These are phyloP conservation scores for Fistulifera solaris DNA, from an alignment of 108 stramenopile genomes.

Conservation along the genomic window DNA sequence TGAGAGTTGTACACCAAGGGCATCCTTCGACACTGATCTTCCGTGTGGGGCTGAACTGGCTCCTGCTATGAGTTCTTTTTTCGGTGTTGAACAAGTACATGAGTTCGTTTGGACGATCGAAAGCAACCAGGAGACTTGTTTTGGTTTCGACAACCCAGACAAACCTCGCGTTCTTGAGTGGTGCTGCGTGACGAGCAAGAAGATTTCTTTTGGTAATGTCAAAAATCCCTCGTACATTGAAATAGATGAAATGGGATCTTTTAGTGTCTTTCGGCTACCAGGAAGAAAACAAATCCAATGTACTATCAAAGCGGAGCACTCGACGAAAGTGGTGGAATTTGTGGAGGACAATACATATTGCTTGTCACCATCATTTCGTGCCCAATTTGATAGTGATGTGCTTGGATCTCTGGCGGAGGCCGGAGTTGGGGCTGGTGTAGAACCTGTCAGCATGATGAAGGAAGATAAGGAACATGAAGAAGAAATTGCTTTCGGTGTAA, in stretches of 20 bases:
- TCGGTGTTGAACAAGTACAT: constrained; percentile 30
- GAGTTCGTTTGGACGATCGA: constrained; percentile 61
- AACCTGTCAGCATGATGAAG: no score
- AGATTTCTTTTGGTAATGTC: constrained; percentile 16
- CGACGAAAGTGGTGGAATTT: constrained; percentile 72
- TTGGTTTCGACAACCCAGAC: constrained; percentile 77
- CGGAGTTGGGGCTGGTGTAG: not conserved
- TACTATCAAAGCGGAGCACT: constrained; percentile 54
- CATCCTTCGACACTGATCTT: constrained; percentile 14
- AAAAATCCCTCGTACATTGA: constrained; percentile 30
- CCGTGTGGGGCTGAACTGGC: constrained; percentile 35
- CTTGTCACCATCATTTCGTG: not conserved
- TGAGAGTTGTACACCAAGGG: constrained; percentile 7
- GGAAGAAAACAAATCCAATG: constrained; percentile 39
- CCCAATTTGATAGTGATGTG: not conserved
- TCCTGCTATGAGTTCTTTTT: constrained; percentile 29
- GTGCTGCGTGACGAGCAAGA: constrained; percentile 36
- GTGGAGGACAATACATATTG: not conserved
- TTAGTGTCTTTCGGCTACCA: constrained; percentile 27
- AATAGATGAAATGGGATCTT: constrained; percentile 65
- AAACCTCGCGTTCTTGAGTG: constrained; percentile 68
- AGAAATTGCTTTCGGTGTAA: constrained; percentile 41
- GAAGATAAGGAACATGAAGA: constrained; percentile 18
- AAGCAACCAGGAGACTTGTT: constrained; percentile 47
- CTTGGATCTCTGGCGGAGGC: not conserved